Conservation (phyloP, 179 eudicot genomes). For the Spergularia azorica region DNA sequence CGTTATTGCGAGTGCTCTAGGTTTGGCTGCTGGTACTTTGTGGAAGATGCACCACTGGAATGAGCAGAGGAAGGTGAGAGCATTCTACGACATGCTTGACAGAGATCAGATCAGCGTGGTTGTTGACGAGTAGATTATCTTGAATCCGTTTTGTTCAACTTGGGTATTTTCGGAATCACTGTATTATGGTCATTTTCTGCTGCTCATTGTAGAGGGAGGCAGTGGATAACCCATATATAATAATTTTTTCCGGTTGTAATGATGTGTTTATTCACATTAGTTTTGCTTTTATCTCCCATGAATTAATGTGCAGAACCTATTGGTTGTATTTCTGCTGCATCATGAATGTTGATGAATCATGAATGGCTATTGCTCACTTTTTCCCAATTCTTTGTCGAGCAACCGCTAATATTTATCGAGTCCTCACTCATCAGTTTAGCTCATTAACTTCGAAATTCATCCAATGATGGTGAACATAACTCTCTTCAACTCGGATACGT, state of each 20-base stretch:
- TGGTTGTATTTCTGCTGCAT: too few relatives aligned
- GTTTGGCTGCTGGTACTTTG: slow-evolving; percentile 34
- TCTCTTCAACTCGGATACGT: too few relatives aligned
- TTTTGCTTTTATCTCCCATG: too few relatives aligned
- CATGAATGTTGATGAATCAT: too few relatives aligned
- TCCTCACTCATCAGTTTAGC: too few relatives aligned
- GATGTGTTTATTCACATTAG: too few relatives aligned
- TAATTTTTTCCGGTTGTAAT: slow-evolving; percentile 15
- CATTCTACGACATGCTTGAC: slow-evolving; percentile 47
- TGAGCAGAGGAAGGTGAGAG: slow-evolving; percentile 42
- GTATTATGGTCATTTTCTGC: slow-evolving; percentile 14
- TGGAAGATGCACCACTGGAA: slow-evolving; percentile 49
- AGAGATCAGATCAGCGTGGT: slow-evolving; percentile 47
- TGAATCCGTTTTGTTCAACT: slow-evolving; percentile 8
- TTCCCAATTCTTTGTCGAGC: too few relatives aligned
- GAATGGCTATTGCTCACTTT: too few relatives aligned
- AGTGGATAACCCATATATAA: slow-evolving; percentile 20
- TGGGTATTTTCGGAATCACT: slow-evolving; percentile 10
- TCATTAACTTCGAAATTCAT: too few relatives aligned
- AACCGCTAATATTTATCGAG: too few relatives aligned
- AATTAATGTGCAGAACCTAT: too few relatives aligned
- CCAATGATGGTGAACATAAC: too few relatives aligned
- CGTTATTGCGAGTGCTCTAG: slow-evolving; percentile 33
- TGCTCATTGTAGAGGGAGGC: slow-evolving; percentile 18
- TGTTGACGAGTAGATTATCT: slow-evolving; percentile 35